Evolutionary conservation across 140 eudicot genomes (phyloP), one percentile per base, ranked within the genome.

Genomic region (Erigeron philadelphicus): DNA sequence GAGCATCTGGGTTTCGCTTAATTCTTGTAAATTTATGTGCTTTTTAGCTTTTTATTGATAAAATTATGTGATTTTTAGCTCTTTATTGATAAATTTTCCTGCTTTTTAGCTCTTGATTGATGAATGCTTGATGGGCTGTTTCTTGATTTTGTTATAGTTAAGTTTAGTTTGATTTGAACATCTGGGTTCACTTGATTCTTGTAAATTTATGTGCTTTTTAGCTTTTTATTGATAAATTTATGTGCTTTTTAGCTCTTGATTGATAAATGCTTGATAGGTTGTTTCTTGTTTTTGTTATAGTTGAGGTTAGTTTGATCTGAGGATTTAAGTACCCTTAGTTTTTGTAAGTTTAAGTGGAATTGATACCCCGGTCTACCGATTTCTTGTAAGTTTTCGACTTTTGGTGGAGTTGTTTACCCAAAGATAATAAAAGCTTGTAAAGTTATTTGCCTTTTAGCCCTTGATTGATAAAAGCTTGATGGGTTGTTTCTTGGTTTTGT

Each of bases 161-260:
- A 55, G 57, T 25, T 44, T 7, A 6, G 49, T 44, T 44, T 44
- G 9, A 44, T 44, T 6, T 44, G 49, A 1, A 3, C 35, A 55
- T 55, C 8, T 55, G 61, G 13, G 12, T 55, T 50, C 16, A 1
- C 57, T 50, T n/a, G 57, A 50, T 50, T 50, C 57, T 50, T 50
- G 57, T 7, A 50, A 50, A n/a, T 15, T 50, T 13, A 13, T 16
- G 6, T 50, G 56, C 56, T 50, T 54, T 54, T 54, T 8, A 65
- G 10, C 64, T 71, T 42, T 72, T 50, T 15, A 62, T 62, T 54
- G 35, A 13, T 68, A 0, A 21, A 73, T 44, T 45, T 48, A 52
- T 73, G 54, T 47, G 18, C 61, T 77, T 2, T 47, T 63, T 8
- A 65, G 10, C 64, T 71, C 46, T 72, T 50, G 23, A 62, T 62